phyloP scores from a whole-genome alignment of 768 basidiomycete genomes.

The Brasilioporus rufonigricans region DNA sequence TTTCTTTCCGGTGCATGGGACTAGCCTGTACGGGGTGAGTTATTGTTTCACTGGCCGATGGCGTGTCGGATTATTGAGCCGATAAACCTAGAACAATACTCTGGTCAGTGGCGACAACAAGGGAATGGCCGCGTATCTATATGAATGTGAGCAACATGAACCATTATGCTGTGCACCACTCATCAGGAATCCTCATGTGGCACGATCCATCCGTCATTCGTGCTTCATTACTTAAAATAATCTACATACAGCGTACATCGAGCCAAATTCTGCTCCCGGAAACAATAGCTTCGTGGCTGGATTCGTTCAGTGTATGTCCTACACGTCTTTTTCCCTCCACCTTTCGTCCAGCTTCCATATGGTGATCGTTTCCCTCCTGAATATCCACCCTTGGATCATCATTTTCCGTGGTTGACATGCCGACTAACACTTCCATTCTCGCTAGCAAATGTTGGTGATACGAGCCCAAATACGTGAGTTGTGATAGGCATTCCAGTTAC shows the following conservation, averaged over 20 bases:
- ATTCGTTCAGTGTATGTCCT: constrained; percentile 62
- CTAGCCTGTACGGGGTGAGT: constrained; percentile 68
- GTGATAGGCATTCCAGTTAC: background rate
- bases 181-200: background rate
- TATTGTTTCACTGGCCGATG: background rate
- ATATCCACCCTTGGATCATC: too few species aligned
- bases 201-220: too few species aligned
- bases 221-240: too few species aligned
- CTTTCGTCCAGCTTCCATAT: too few species aligned
- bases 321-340: too few species aligned
- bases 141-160: constrained; percentile 52
- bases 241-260: constrained; percentile 47
- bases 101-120: constrained; percentile 82
- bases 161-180: background rate
- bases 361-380: too few species aligned
- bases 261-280: constrained; percentile 66
- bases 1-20: constrained; percentile 80
- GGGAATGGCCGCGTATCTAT: constrained; percentile 80
- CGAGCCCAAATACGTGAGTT: constrained; percentile 74
- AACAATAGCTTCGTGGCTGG: constrained; percentile 70
- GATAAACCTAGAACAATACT: constrained; percentile 62
- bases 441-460: constrained; percentile 80
- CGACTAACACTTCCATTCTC: background rate
- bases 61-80: too few species aligned
- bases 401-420: background rate